A percentile compares a stretch with the other conserved stretches of the same genome.
phyloP scores from a whole-genome alignment of 306 rosid species.

The Cucumis cinereus region DNA sequence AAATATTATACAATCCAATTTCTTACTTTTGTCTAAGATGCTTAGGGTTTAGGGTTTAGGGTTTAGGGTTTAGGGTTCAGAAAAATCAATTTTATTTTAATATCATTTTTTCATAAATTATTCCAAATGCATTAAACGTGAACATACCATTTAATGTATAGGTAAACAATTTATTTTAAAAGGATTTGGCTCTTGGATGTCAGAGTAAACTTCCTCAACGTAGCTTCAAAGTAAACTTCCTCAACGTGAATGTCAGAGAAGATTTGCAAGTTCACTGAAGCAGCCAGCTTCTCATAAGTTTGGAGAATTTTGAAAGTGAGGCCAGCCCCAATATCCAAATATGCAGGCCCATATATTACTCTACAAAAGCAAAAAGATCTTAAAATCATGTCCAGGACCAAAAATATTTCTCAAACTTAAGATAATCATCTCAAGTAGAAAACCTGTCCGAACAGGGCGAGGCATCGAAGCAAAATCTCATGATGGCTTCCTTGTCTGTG shows the following conservation, averaged over 20 bases:
- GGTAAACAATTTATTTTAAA: background rate
- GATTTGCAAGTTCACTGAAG: conserved; percentile 61
- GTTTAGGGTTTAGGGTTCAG: too few species aligned
- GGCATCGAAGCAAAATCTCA: conserved; percentile 28
- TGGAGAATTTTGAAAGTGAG: conserved; percentile 79
- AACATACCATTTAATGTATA: background rate
- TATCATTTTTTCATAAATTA: too few species aligned
- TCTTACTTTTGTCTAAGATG: too few species aligned
- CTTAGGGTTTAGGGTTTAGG: too few species aligned
- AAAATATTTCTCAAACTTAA: background rate
- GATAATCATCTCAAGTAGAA: conserved; percentile 7
- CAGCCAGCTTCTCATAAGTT: conserved; percentile 64
- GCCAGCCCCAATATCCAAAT: conserved; percentile 81
- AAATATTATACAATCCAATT: background rate
- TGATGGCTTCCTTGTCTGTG: conserved; percentile 41
- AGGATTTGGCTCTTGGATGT: too few species aligned
- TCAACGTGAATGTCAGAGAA: conserved; percentile 72
- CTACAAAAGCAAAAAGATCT: conserved; percentile 28
- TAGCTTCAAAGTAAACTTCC: conserved; percentile 74
- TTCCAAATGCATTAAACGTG: background rate
- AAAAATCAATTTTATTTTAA: too few species aligned
- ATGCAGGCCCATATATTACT: conserved; percentile 68
- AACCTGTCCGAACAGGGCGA: conserved; percentile 57
- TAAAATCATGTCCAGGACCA: background rate
- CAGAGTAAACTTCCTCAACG: too few species aligned